Conservation (phyloP, 1,139 yeast genomes). For the Tardiomyces depauwii region DNA sequence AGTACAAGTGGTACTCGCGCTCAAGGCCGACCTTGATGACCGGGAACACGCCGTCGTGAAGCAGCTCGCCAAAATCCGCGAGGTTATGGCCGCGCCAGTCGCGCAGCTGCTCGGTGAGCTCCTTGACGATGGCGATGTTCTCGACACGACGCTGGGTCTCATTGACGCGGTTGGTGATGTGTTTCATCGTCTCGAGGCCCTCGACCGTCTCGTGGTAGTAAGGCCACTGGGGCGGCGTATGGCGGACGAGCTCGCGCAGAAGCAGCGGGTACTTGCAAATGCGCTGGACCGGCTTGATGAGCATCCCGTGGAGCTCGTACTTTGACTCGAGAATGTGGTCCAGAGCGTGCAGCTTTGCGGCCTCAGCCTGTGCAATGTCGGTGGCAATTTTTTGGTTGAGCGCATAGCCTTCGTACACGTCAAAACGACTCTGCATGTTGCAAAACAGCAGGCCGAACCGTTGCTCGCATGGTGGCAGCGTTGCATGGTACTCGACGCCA, state of each 20-base stretch:
- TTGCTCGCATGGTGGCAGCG: slow-evolving; percentile 64
- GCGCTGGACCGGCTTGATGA: slow-evolving; percentile 91
- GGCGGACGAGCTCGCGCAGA: slow-evolving; percentile 61
- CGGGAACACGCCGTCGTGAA: slow-evolving; percentile 66
- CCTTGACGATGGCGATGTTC: slow-evolving; percentile 61
- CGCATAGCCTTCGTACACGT: slow-evolving; percentile 76
- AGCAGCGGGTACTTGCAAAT: slow-evolving; percentile 86
- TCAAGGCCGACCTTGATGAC: slow-evolving; percentile 69
- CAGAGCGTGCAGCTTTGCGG: slow-evolving; percentile 43
- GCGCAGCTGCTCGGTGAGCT: slow-evolving; percentile 57
- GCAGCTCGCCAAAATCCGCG: slow-evolving; percentile 72
- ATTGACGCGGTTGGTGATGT: slow-evolving; percentile 77
- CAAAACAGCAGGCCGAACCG: slow-evolving; percentile 81
- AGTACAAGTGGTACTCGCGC: slow-evolving; percentile 78
- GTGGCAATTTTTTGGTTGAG: slow-evolving; percentile 83
- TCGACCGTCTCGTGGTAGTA: slow-evolving; percentile 55
- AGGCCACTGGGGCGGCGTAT: slow-evolving; percentile 42
- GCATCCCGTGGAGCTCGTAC: slow-evolving; percentile 79
- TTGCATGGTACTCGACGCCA: slow-evolving; percentile 80
- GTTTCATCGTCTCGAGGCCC: slow-evolving; percentile 59
- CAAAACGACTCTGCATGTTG: slow-evolving; percentile 67
- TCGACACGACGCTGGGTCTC: slow-evolving; percentile 93
- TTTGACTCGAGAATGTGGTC: slow-evolving; percentile 67
- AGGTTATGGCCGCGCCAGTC: slow-evolving; percentile 95
- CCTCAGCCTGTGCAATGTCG: slow-evolving; percentile 62